phyloP scores from a whole-genome alignment of 768 basidiomycete species.

The Tremella fuciformis region DNA sequence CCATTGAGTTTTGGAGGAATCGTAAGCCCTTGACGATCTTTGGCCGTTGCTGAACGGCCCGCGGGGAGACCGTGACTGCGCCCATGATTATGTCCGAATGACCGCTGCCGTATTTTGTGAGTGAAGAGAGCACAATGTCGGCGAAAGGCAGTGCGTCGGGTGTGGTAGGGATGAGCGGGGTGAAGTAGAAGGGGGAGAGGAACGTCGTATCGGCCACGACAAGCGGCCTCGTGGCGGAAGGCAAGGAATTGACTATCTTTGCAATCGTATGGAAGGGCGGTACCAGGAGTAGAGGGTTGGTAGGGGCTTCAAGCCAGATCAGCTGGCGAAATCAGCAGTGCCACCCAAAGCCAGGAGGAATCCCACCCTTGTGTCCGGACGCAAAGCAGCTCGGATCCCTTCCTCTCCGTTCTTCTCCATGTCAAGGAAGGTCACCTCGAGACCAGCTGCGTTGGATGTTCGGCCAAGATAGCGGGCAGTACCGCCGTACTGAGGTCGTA shows the following conservation, averaged over 20 bases:
- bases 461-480: constrained; percentile 62
- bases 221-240: constrained; percentile 57
- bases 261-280: constrained; percentile 75
- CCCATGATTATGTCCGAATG: constrained; percentile 94
- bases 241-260: constrained; percentile 62
- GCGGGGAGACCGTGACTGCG: constrained; percentile 58
- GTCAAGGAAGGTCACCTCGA: constrained; percentile 73
- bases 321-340: constrained; percentile 58
- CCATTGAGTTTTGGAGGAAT: constrained; percentile 79
- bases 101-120: constrained; percentile 84
- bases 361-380: constrained; percentile 74
- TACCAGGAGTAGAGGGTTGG: constrained; percentile 87
- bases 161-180: constrained; percentile 62
- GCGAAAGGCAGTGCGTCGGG: constrained; percentile 58
- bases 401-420: constrained; percentile 69
- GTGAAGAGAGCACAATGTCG: constrained; percentile 72
- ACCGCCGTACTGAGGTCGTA: constrained; percentile 65
- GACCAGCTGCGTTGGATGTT: constrained; percentile 30
- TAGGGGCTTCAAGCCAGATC: constrained; percentile 92
- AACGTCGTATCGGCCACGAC: constrained; percentile 94
- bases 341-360: too few species aligned
- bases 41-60: constrained; percentile 27
- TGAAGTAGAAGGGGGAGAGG: constrained; percentile 84
- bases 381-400: constrained; percentile 64
- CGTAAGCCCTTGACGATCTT: constrained; percentile 61